Base-by-base conservation (phyloP, 176 grass and related monocot genomes). In the Musa beccarii region DNA sequence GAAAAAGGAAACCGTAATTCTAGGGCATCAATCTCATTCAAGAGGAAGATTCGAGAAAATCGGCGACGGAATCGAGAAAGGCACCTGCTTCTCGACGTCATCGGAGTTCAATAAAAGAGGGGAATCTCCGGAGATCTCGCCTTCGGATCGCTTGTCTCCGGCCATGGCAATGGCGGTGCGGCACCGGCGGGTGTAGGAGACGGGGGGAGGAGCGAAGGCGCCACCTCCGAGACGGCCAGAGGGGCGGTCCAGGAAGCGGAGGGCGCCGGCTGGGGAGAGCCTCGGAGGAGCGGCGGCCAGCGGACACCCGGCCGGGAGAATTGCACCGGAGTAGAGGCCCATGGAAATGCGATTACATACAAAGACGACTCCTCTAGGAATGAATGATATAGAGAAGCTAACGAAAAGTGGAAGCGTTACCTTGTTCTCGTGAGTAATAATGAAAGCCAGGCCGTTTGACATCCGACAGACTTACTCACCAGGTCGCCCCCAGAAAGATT, bases 241-340 rank as follows among this genome's bases (percentile, higher is more conserved):
- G 49, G 74, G 84, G 77, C 53, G 69, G n/a, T 71, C 81, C 80
- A 81, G 62, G 2, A 87, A 75, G 70, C 73, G 85, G 70, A 80
- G 51, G 21, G 22, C 73, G 71, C 78, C 79, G 64, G 86, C 54
- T 74, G 82, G 84, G 64, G 84, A 61, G 51, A 79, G 22, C 82
- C 77, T 9, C 86, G 86, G 49, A 89, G 2, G 70, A 73, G 51
- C 76, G 51, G 80, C 73, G 55, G 82, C 17, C 50, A 66, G 11
- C 19, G 8, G 76, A 28, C 73, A 65, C 49, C 49, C 24, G 9
- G 68, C 23, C 89, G 74, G 85, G 53, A 74, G 67, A 76, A 20
- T 11, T 3, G 64, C 57, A 0, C 19, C 11, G 50, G 68, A 22
- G 34, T 21, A 63, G 22, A 52, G 53, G 10, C 22, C 51, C 23